Evolutionary conservation across 1,139 yeast genomes (phyloP).

Genomic region (Blastobotrys serpentis): DNA sequence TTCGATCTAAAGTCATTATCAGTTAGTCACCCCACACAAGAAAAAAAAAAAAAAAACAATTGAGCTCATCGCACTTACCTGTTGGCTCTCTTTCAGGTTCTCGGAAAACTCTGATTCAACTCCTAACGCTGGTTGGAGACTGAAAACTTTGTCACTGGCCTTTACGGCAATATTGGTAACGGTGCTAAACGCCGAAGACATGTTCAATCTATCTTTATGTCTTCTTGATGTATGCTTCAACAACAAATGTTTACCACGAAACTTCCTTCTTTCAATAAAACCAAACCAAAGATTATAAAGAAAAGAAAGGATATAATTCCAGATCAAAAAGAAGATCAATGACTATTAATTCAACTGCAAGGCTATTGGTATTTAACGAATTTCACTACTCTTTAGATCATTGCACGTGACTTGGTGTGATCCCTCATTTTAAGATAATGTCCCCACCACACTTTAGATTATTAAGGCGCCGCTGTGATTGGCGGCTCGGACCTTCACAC

Average conservation of each 20-base stretch:
- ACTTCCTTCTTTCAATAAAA: slow-evolving; percentile 1
- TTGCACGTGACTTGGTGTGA: slow-evolving; percentile 9
- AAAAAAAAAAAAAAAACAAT: too few relatives aligned
- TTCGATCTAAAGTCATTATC: slow-evolving; percentile 30
- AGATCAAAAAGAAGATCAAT: neutral
- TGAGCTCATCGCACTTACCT: slow-evolving; percentile 15
- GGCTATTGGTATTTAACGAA: slow-evolving; percentile 1
- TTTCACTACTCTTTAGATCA: neutral
- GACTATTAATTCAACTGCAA: slow-evolving; percentile 2
- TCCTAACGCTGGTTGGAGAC: slow-evolving; percentile 51
- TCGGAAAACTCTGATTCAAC: slow-evolving; percentile 41
- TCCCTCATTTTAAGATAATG: neutral
- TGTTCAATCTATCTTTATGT: too few relatives aligned
- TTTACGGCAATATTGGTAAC: slow-evolving; percentile 33
- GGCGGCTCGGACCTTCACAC: neutral
- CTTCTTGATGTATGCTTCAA: too few relatives aligned
- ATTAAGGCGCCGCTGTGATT: neutral
- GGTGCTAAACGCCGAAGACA: slow-evolving; percentile 2
- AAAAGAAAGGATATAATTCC: neutral
- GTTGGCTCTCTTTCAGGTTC: slow-evolving; percentile 25
- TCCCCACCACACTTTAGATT: slow-evolving; percentile 4
- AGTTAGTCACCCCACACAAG: neutral
- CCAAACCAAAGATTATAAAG: neutral
- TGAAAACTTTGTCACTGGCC: slow-evolving; percentile 42
- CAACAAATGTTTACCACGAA: too few relatives aligned